Base-by-base conservation (phyloP, 1,284 basidiomycete species). In the Cryptococcus sp. region DNA sequence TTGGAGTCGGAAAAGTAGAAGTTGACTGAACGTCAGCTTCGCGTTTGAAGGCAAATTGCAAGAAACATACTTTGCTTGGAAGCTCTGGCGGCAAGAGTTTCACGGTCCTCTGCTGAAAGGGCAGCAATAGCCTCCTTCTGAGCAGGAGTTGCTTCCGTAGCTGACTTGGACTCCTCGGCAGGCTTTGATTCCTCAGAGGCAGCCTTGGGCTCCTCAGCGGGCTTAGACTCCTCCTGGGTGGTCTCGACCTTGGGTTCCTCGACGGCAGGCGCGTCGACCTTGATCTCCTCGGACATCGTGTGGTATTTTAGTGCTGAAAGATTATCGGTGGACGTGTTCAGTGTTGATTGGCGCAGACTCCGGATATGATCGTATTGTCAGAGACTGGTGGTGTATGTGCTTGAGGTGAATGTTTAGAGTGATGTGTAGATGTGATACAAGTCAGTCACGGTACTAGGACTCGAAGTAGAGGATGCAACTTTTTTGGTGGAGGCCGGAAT, bases 1-100 rank as follows among this genome's bases (percentile, higher is more conserved):
- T 98, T 98, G 28, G 91, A 84, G 76, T 96, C 91, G 48, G 88
- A 88, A 76, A 98, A 93, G 80, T 98, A 98, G 76, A 98, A 98
- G 74, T 94, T 90, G 67, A 97, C 93, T 96, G 32, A 10, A 36
- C 22, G 39, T 49, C 48, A 52, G 50, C 37, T 7, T 21, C 19
- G 7, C 3, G 25, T 28, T 32, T 2, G 34, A 49, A 14, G 7
- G 28, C 4, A 28, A 28, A 13, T n/a, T 42, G 3, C 10, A 21
- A 23, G 9, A 3, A 22, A 66, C 70, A 54, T 41, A 72, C 71
- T 54, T 60, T 72, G 72, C 60, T 68, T 71, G 40, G 69, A 61
- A 16, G 61, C 60, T 50, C 63, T 61, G 23, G 45, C 53, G 32
- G 70, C 52, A 13, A 62, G 52, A n/a, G 57, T 54, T 50, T 65